Evolutionary conservation across 768 basidiomycete genomes (phyloP), one percentile per base, ranked within the genome.

Genomic region (Porphyrellus cyaneotinctus): DNA sequence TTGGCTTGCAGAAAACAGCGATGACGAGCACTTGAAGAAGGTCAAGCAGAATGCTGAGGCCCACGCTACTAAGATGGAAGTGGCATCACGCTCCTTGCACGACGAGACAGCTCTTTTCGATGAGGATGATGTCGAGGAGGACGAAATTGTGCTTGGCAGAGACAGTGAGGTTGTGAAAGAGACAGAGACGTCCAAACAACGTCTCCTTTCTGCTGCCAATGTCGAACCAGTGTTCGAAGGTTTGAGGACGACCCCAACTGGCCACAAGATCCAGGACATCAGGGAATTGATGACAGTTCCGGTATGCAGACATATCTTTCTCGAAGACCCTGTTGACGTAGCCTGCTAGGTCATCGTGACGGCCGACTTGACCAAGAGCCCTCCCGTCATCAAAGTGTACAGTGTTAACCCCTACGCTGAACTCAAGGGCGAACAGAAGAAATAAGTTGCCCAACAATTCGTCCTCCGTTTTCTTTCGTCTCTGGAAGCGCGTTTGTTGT

Each of bases 211-310:
- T 14, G 83, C 85, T 50, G 79, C 84, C 20, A 91, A 89, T 72
- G 72, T 80, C 42, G 77, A 83, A 60, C 90, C 91, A 14, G 73
- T 80, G 55, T 97, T 95, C 63, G 91, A 95, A 66, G 93, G 92
- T 14, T 70, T 95, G 58, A 81, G 85, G 70, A 74, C 77, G 33
- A 87, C 82, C 0, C 57, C 78, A 14, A 74, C 86, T 42, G 91
- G 90, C n/a, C 95, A 98, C 72, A 88, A 82, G 76, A 91, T 97
- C 60, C 95, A 98, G 73, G 94, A 95, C 67, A 91, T 98, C 66
- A 84, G 79, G 60, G 94, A 97, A 69, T 72, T 97, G 63, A 92
- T 92, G 89, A 91, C 82, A 42, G 90, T 97, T 33, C 94, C 93
- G 49, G 93, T 94, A 73, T 62, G 87, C 79, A 50, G 22, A 20